Percentiles rank a stretch among this genome's conserved stretches.
Evolutionary conservation across 148 eudicot genomes (phyloP).

Genomic region (Amaranthus palmeri): DNA sequence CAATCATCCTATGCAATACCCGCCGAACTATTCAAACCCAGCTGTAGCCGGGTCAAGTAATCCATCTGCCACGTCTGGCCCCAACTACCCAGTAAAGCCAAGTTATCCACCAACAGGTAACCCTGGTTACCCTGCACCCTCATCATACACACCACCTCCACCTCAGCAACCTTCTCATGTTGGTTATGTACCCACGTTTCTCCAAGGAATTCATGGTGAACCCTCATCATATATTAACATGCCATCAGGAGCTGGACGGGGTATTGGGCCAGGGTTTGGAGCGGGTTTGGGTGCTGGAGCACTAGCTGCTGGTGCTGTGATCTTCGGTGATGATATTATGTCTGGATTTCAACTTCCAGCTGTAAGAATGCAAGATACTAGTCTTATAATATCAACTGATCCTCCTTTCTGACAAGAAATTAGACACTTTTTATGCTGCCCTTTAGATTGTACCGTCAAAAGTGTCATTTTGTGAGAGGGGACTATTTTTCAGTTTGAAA

Average conservation of each 20-base stretch:
- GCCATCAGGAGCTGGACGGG: slow-evolving; percentile 42
- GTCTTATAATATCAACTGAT: slow-evolving; percentile 39
- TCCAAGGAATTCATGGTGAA: slow-evolving; percentile 30
- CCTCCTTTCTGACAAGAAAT: slow-evolving; percentile 47
- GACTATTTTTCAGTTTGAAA: not conserved
- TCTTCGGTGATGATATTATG: slow-evolving; percentile 69
- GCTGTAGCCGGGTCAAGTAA: slow-evolving; percentile 21
- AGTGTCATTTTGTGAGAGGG: not conserved
- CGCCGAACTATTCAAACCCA: slow-evolving; percentile 29
- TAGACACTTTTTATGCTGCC: not conserved
- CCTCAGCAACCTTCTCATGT: slow-evolving; percentile 47
- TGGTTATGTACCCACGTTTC: slow-evolving; percentile 45
- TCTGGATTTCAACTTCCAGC: slow-evolving; percentile 55
- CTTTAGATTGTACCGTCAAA: not conserved
- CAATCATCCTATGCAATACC: slow-evolving; percentile 30
- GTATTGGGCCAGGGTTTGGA: slow-evolving; percentile 54
- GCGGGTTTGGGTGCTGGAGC: slow-evolving; percentile 80
- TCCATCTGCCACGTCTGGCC: slow-evolving; percentile 15
- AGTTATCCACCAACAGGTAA: slow-evolving; percentile 24
- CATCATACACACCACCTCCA: slow-evolving; percentile 30
- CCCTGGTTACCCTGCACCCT: slow-evolving; percentile 26
- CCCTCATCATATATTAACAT: slow-evolving; percentile 46
- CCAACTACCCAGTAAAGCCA: slow-evolving; percentile 27
- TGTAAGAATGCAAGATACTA: slow-evolving; percentile 33
- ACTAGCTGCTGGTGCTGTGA: slow-evolving; percentile 72